phyloP scores from a whole-genome alignment of 768 basidiomycete species.

The Leccinellum albellum region DNA sequence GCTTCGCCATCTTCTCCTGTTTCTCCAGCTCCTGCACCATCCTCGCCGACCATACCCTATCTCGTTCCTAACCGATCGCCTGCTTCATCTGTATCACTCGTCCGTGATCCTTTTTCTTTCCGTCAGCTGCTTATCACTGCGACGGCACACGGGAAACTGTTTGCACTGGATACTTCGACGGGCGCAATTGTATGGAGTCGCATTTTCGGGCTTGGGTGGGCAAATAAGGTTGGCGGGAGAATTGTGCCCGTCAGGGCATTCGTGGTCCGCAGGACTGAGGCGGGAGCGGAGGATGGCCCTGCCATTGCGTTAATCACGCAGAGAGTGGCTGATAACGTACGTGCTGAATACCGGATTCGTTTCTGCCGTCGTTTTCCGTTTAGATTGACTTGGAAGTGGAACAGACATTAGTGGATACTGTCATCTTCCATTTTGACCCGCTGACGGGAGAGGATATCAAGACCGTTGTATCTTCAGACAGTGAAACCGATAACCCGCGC shows the following conservation, averaged over 20 bases:
- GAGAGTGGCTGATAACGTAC: constrained; percentile 57
- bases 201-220: constrained; percentile 71
- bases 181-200: constrained; percentile 80
- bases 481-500: background rate
- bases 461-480: constrained; percentile 20
- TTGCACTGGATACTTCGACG: constrained; percentile 75
- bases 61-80: constrained; percentile 22
- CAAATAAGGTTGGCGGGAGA: constrained; percentile 50
- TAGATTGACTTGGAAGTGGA: constrained; percentile 4
- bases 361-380: background rate
- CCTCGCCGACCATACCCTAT: constrained; percentile 17
- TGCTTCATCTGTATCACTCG: constrained; percentile 36
- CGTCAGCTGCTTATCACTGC: constrained; percentile 76
- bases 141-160: constrained; percentile 70
- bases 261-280: constrained; percentile 32
- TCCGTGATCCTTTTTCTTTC: constrained; percentile 83
- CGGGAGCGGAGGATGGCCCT: constrained; percentile 23
- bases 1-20: constrained; percentile 42
- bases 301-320: constrained; percentile 62
- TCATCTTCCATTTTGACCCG: constrained; percentile 73
- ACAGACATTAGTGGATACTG: constrained; percentile 64
- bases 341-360: constrained; percentile 18
- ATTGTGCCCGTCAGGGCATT: constrained; percentile 62
- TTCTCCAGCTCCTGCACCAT: constrained; percentile 9
- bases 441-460: constrained; percentile 66